Percentiles rank a stretch among this genome's conserved stretches.
phyloP scores from a whole-genome alignment of 176 grass and related monocot genomes.

The Neostapfia colusana region DNA sequence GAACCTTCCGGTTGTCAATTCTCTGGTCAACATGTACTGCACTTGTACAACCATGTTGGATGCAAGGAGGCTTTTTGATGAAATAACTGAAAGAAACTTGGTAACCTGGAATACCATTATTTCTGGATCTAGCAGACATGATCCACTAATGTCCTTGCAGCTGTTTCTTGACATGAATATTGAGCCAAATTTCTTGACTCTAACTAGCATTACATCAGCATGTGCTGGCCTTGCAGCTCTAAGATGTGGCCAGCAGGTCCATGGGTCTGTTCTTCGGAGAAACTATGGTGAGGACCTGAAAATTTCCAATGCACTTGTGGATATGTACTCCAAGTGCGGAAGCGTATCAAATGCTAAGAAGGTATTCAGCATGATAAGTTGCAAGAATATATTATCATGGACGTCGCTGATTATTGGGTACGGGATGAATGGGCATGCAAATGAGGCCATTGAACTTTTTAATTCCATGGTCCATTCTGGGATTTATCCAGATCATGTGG shows the following conservation, averaged over 20 bases:
- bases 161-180: slow-evolving; percentile 47
- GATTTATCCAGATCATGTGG: slow-evolving; percentile 46
- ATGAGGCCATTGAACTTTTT: slow-evolving; percentile 48
- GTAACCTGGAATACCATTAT: slow-evolving; percentile 71
- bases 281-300: slow-evolving; percentile 41
- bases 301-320: slow-evolving; percentile 50
- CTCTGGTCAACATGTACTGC: slow-evolving; percentile 58
- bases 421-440: slow-evolving; percentile 49
- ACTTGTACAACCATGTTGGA: slow-evolving; percentile 40
- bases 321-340: slow-evolving; percentile 72
- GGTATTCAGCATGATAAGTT: slow-evolving; percentile 44
- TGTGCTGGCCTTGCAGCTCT: slow-evolving; percentile 55
- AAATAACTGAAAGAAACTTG: slow-evolving; percentile 46
- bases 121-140: slow-evolving; percentile 34
- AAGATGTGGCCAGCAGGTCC: slow-evolving; percentile 52
- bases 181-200: slow-evolving; percentile 47
- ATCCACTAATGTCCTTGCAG: slow-evolving; percentile 42
- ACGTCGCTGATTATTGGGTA: slow-evolving; percentile 63
- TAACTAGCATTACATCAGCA: slow-evolving; percentile 51
- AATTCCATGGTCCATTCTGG: slow-evolving; percentile 44
- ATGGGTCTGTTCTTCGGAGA: slow-evolving; percentile 47
- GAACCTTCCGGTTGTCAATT: slow-evolving; percentile 54
- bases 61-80: slow-evolving; percentile 48
- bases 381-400: slow-evolving; percentile 56
- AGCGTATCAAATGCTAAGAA: slow-evolving; percentile 39